Evolutionary conservation across 768 basidiomycete genomes (phyloP), one percentile per base, ranked within the genome.

Genomic region (Xerocomellus amylosporus): DNA sequence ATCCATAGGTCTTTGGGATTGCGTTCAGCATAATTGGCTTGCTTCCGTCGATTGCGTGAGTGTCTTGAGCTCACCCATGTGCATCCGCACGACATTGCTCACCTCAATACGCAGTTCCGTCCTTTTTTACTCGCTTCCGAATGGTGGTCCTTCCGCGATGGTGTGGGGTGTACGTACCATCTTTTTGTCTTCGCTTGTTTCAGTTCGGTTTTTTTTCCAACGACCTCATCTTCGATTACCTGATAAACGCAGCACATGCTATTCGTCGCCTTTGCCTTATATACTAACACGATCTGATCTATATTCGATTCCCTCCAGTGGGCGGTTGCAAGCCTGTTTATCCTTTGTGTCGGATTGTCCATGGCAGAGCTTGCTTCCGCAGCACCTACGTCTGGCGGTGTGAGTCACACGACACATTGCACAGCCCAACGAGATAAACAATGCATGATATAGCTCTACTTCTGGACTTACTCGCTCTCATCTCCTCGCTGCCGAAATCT

Each of bases 1-100:
- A 63, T 39, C 43, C 68, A 24, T 61, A 88, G 83, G 81, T 87
- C 7, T 88, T 88, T 58, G 86, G 87, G 0, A 72, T 88, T 36
- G 80, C 83, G 0, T 88, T 88, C 65, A 85, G 83, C 1, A 82
- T 88, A 55, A 85, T 88, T 49, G 87, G 87, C 0, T 65, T 88
- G 12, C 78, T 86, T 10, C 86, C 80, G 13, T 81, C 86, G 0
- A 85, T 87, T 33, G 81, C 85, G 68, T 82, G 54, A 26, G 79
- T 72, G 2, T 37, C 76, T 77, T 4, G 6, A 40, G 26, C 10
- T 5, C 24, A 30, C 20, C 4, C 22, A 4, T 45, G 7, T 39
- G 46, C 15, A 5, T 34, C 13, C 22, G 1, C 4, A n/a, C 5
- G 0, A 40, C 17, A 2, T 10, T 5, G 4, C 43, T 53, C 9